These are phyloP conservation scores for Talaromyces sp. DNA, from an alignment of 2,329 filamentous ascomycete species.

Conservation along the genomic window DNA sequence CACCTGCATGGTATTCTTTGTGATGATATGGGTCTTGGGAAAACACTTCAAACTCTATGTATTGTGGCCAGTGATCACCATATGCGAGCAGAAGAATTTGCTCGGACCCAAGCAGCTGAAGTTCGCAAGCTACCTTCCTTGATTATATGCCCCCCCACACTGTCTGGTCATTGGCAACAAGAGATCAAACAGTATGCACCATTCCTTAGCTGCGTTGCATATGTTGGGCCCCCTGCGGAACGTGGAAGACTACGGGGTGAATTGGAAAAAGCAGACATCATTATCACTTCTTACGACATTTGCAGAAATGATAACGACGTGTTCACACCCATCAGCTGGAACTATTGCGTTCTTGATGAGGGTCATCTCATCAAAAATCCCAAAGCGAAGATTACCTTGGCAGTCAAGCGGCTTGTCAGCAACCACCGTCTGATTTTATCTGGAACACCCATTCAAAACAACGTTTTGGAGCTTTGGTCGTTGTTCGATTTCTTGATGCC, in stretches of 20 bases:
- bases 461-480: constrained; percentile 94
- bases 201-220: constrained; percentile 83
- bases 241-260: constrained; percentile 64
- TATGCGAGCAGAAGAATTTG: constrained; percentile 82
- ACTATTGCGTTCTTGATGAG: constrained; percentile 95
- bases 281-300: constrained; percentile 97
- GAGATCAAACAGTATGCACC: constrained; percentile 94
- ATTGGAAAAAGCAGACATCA: constrained; percentile 77
- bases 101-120: constrained; percentile 73
- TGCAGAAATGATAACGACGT: constrained; percentile 92
- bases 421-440: constrained; percentile 96
- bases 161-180: constrained; percentile 98
- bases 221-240: constrained; percentile 82
- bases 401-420: constrained; percentile 81
- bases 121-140: constrained; percentile 77
- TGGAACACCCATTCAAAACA: constrained; percentile 96
- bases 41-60: constrained; percentile 94
- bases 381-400: constrained; percentile 89
- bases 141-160: constrained; percentile 90
- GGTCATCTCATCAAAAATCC: constrained; percentile 99
- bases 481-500: constrained; percentile 99
- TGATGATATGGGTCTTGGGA: constrained; percentile 98
- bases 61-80: constrained; percentile 98
- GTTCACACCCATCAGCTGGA: constrained; percentile 80
- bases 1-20: constrained; percentile 97